These are phyloP conservation scores for Xylariaceae sp. DNA, from an alignment of 2,329 filamentous ascomycete genomes.

Conservation along the genomic window DNA sequence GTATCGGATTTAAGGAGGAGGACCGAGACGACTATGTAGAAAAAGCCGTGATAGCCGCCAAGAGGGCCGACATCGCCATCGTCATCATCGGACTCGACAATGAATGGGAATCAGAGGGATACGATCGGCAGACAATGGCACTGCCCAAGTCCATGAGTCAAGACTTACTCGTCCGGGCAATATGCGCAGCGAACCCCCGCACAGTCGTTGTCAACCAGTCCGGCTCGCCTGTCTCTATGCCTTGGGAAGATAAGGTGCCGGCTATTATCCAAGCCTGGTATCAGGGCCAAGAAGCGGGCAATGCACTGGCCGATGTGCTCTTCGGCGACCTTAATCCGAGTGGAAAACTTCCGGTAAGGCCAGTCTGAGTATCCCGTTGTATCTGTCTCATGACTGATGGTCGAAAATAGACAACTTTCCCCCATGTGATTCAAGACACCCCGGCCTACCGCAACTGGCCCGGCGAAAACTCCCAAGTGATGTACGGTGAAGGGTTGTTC, in stretches of 20 bases:
- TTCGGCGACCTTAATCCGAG: slow-evolving; percentile 60
- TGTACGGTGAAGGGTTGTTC: slow-evolving; percentile 69
- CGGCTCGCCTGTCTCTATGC: slow-evolving; percentile 64
- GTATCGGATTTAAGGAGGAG: slow-evolving; percentile 65
- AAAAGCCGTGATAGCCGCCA: slow-evolving; percentile 58
- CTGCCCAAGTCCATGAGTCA: slow-evolving; percentile 52
- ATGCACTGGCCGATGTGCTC: slow-evolving; percentile 61
- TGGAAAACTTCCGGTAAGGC: slow-evolving; percentile 58
- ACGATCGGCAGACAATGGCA: slow-evolving; percentile 59
- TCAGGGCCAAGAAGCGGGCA: slow-evolving; percentile 64
- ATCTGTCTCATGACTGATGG: slow-evolving; percentile 3
- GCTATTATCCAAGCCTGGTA: slow-evolving; percentile 68
- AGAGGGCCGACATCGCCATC: slow-evolving; percentile 59
- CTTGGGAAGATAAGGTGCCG: slow-evolving; percentile 60
- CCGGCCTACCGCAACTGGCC: slow-evolving; percentile 70
- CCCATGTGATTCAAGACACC: slow-evolving; percentile 57
- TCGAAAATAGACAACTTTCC: slow-evolving; percentile 54
- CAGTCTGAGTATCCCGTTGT: not conserved
- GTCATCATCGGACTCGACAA: slow-evolving; percentile 65
- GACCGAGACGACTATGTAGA: slow-evolving; percentile 58
- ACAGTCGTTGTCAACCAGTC: slow-evolving; percentile 67
- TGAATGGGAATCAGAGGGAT: slow-evolving; percentile 72
- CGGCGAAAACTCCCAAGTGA: slow-evolving; percentile 60
- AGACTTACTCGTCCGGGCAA: slow-evolving; percentile 58
- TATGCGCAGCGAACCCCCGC: slow-evolving; percentile 56